Conservation (phyloP, 2,329 filamentous ascomycete species). For the Pyricularia grisea region DNA sequence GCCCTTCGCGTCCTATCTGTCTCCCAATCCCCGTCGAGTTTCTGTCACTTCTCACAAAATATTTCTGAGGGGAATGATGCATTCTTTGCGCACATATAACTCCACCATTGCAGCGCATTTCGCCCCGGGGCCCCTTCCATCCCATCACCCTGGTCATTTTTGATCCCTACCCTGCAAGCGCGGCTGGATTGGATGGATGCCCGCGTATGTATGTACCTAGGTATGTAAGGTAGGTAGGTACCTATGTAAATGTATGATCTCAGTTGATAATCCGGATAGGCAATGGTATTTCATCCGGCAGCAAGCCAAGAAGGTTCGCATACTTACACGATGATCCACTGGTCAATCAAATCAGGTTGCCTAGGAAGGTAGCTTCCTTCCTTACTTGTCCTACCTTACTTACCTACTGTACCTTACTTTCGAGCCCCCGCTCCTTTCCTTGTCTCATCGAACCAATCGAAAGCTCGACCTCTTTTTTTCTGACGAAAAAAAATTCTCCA, state of each 20-base stretch:
- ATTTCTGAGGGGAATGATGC: background rate
- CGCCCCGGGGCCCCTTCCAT: background rate
- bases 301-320: background rate
- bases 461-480: background rate
- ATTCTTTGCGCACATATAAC: background rate
- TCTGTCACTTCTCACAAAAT: background rate
- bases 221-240: too few relatives aligned
- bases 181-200: background rate
- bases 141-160: background rate
- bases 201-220: background rate
- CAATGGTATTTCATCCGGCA: background rate
- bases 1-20: background rate
- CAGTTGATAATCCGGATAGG: background rate
- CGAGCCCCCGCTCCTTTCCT: background rate
- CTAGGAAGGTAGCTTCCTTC: background rate
- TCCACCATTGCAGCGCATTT: background rate
- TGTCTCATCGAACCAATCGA: background rate
- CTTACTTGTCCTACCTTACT: background rate
- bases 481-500: background rate
- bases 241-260: background rate
- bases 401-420: background rate
- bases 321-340: background rate
- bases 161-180: background rate
- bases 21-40: background rate
- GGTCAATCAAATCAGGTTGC: background rate